These are phyloP conservation scores for Candida orba DNA, from an alignment of 805 yeast genomes.

Conservation along the genomic window DNA sequence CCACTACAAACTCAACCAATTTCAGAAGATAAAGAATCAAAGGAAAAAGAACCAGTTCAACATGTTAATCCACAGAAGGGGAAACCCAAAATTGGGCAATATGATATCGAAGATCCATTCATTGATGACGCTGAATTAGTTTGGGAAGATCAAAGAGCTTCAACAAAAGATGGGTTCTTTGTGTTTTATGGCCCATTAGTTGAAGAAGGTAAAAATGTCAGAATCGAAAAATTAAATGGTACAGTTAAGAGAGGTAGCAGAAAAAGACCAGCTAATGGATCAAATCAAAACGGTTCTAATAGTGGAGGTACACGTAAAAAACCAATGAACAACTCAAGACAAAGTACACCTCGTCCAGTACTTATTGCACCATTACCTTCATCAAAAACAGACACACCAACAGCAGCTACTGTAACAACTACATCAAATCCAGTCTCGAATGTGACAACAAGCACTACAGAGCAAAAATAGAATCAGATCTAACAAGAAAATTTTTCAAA, in stretches of 20 bases:
- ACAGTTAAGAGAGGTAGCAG: conserved; percentile 30
- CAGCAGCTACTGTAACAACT: background rate
- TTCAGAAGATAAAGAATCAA: conserved; percentile 26
- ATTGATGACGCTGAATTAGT: conserved; percentile 90
- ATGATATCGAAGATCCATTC: conserved; percentile 90
- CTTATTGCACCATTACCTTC: conserved; percentile 4
- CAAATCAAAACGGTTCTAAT: background rate
- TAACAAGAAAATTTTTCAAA: no score
- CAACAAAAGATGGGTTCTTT: conserved; percentile 92
- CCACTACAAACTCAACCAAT: no score
- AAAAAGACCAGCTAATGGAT: conserved; percentile 18
- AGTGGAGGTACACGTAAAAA: background rate
- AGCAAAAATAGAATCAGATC: no score
- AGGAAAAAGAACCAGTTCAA: conserved; percentile 27
- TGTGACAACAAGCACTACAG: background rate
- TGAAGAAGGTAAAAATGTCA: conserved; percentile 46
- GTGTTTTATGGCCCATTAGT: conserved; percentile 90
- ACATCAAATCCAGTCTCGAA: background rate
- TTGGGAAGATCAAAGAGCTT: conserved; percentile 90
- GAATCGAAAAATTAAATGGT: conserved; percentile 40
- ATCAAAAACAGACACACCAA: background rate
- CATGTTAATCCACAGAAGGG: conserved; percentile 35
- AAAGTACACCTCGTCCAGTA: conserved; percentile 1
- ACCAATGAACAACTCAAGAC: background rate
- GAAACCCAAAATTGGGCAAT: conserved; percentile 79